phyloP scores from a whole-genome alignment of 2,329 filamentous ascomycete genomes.

The Tympanopsis confertula region DNA sequence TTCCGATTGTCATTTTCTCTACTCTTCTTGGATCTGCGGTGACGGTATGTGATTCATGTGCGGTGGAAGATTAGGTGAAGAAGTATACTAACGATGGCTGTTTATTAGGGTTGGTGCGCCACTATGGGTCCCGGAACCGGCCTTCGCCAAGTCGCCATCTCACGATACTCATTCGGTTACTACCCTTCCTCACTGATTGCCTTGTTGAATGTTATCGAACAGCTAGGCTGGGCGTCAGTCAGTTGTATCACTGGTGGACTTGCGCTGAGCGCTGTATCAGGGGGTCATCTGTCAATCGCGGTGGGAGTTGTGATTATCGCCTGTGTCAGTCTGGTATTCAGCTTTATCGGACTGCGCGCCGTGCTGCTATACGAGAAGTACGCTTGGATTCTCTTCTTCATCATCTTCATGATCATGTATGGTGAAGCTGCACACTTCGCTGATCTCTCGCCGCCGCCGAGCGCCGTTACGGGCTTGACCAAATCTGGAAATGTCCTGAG shows the following conservation, averaged over 20 bases:
- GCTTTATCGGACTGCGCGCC: conserved; percentile 11
- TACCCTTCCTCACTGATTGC: conserved; percentile 37
- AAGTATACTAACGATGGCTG: neutral
- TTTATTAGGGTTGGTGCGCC: conserved; percentile 28
- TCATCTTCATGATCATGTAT: conserved; percentile 36
- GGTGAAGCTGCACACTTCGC: conserved; percentile 28
- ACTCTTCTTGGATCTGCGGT: conserved; percentile 29
- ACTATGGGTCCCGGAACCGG: conserved; percentile 36
- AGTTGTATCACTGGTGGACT: conserved; percentile 9
- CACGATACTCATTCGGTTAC: conserved; percentile 35
- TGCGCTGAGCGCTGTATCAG: conserved; percentile 9
- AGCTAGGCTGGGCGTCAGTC: conserved; percentile 11
- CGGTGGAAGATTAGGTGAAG: too few relatives aligned
- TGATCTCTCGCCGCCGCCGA: conserved; percentile 21
- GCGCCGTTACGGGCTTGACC: conserved; percentile 19
- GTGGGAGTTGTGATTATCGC: conserved; percentile 9
- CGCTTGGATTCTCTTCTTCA: conserved; percentile 21
- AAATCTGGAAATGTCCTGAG: conserved; percentile 26
- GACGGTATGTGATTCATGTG: too few relatives aligned
- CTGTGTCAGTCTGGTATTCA: conserved; percentile 10
- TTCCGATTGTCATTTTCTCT: conserved; percentile 31
- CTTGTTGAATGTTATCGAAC: conserved; percentile 17
- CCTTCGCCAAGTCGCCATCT: conserved; percentile 36
- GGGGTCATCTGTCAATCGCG: conserved; percentile 6
- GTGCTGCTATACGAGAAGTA: conserved; percentile 10